These are phyloP conservation scores for Fragaria nilgerrensis DNA, from an alignment of 306 rosid genomes.

Conservation along the genomic window DNA sequence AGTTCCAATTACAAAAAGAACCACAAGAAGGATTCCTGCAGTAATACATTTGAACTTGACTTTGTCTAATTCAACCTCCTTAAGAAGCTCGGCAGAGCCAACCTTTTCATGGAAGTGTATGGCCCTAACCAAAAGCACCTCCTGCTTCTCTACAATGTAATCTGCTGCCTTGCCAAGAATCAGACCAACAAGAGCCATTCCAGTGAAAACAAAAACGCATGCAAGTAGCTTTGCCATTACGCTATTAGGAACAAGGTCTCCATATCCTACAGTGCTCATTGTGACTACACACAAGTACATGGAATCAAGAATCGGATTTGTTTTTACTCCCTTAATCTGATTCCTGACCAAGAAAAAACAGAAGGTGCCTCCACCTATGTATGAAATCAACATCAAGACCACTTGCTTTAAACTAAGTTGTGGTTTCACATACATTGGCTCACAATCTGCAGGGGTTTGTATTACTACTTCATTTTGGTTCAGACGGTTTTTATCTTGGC, in stretches of 20 bases:
- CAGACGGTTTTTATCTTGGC: conserved; percentile 21
- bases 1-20: conserved; percentile 52
- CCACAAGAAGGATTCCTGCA: conserved; percentile 32
- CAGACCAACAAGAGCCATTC: conserved; percentile 65
- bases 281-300: conserved; percentile 83
- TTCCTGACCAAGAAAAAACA: conserved; percentile 58
- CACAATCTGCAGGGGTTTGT: conserved; percentile 3
- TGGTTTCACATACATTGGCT: conserved; percentile 17
- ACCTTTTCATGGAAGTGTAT: conserved; percentile 30
- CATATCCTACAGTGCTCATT: conserved; percentile 89
- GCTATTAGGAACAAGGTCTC: conserved; percentile 79
- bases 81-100: conserved; percentile 36
- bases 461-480: conserved; percentile 24
- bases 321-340: conserved; percentile 57
- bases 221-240: conserved; percentile 65
- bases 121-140: conserved; percentile 52
- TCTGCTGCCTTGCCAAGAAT: conserved; percentile 76
- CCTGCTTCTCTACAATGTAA: conserved; percentile 77
- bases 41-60: conserved; percentile 54
- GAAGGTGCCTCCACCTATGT: conserved; percentile 66
- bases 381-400: conserved; percentile 32
- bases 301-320: conserved; percentile 64
- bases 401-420: conserved; percentile 48
- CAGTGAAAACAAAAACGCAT: conserved; percentile 65
- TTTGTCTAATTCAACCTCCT: conserved; percentile 47